Evolutionary conservation across 1,284 basidiomycete species (phyloP).

Genomic region (Ustilago sp.): DNA sequence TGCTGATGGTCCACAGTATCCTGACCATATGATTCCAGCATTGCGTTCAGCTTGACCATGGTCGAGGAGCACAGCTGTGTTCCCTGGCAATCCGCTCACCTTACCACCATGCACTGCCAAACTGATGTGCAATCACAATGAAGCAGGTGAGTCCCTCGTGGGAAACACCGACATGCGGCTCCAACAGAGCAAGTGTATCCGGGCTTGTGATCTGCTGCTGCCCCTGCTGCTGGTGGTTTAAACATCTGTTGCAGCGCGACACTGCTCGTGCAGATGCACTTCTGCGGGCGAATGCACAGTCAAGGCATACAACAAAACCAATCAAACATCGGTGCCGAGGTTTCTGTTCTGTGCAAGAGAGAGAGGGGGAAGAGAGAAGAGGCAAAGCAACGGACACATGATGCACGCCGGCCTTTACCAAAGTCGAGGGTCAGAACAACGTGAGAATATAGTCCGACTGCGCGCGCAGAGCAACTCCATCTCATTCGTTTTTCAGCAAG

Average conservation of each 20-base stretch:
- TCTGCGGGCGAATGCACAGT: not conserved
- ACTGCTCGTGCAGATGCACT: not conserved
- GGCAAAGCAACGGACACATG: not conserved
- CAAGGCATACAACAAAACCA: not conserved
- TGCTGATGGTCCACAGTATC: not conserved
- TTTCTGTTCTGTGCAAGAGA: not conserved
- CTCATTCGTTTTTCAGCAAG: not conserved
- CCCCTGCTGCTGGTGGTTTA: not conserved
- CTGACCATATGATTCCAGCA: not conserved
- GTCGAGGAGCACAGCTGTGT: not conserved
- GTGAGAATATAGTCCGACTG: not conserved
- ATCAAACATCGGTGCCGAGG: conserved; percentile 8
- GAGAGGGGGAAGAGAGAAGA: no score
- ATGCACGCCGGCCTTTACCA: conserved; percentile 16
- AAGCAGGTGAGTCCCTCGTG: conserved; percentile 2
- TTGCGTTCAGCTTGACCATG: not conserved
- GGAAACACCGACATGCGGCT: conserved; percentile 4
- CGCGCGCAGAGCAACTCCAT: not conserved
- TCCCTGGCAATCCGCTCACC: not conserved
- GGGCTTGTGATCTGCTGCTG: not conserved
- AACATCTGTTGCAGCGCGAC: conserved; percentile 7
- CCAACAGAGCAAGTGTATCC: not conserved
- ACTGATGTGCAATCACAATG: not conserved
- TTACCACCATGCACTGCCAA: not conserved
- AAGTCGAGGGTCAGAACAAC: conserved; percentile 1